A percentile compares a stretch with the other conserved stretches of the same genome.
Evolutionary conservation across 768 basidiomycete species (phyloP).

Genomic region (Nidularia sp.): DNA sequence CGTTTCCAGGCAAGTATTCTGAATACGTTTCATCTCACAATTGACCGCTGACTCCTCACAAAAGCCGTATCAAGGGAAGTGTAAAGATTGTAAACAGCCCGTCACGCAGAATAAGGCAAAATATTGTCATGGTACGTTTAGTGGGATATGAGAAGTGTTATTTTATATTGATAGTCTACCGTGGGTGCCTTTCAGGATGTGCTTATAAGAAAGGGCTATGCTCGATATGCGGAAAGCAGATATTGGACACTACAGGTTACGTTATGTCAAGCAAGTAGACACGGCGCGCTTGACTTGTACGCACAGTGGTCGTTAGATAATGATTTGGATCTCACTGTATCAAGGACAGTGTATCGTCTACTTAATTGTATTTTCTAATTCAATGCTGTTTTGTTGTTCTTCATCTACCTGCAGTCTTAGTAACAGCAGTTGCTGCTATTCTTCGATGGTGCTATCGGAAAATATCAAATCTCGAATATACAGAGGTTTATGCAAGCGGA

Average conservation of each 20-base stretch:
- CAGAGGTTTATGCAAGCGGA: no score
- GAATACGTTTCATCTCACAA: slow-evolving; percentile 13
- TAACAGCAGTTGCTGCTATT: no score
- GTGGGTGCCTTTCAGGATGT: slow-evolving; percentile 49
- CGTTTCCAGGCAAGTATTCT: slow-evolving; percentile 61
- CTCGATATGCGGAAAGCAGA: slow-evolving; percentile 83
- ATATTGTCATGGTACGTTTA: slow-evolving; percentile 76
- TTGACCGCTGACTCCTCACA: slow-evolving; percentile 9
- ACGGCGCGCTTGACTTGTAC: slow-evolving; percentile 4
- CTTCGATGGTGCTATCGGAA: no score
- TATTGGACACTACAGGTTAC: slow-evolving; percentile 80
- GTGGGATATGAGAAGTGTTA: slow-evolving; percentile 2
- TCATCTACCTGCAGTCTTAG: no score
- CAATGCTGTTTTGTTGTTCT: no score
- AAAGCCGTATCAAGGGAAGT: slow-evolving; percentile 83
- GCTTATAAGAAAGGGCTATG: slow-evolving; percentile 86
- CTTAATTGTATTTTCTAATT: slow-evolving; percentile 2
- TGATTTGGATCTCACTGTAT: slow-evolving; percentile 1
- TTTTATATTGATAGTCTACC: slow-evolving; percentile 4
- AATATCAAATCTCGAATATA: no score
- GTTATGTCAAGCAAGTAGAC: slow-evolving; percentile 79
- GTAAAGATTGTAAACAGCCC: slow-evolving; percentile 83
- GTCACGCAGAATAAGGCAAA: slow-evolving; percentile 85
- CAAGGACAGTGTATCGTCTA: slow-evolving; percentile 1
- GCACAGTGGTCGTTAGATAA: no score